phyloP scores from a whole-genome alignment of 768 basidiomycete genomes.

The Sarcodon sp. region DNA sequence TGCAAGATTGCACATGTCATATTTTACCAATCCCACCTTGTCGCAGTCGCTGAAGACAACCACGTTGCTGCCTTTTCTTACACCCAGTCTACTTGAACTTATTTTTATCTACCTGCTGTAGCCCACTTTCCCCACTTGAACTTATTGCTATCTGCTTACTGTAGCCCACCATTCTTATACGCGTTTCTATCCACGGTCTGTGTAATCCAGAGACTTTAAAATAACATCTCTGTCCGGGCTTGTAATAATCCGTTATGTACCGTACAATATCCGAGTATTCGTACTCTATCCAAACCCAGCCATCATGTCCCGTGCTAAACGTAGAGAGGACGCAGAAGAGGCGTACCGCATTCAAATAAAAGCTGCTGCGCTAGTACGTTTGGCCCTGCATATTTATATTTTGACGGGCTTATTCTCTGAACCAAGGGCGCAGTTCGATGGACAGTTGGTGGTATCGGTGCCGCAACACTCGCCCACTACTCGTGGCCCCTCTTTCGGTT shows the following conservation, averaged over 20 bases:
- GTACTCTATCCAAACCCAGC: no score
- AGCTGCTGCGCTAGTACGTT: conserved; percentile 24
- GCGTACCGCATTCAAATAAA: conserved; percentile 48
- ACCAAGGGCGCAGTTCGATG: conserved; percentile 40
- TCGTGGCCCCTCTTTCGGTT: conserved; percentile 67
- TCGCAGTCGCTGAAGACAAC: conserved; percentile 26
- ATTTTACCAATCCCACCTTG: conserved; percentile 17
- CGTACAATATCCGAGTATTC: no score
- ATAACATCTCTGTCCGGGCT: no score
- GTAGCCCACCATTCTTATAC: no score
- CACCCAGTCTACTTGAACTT: background rate
- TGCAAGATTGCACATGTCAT: conserved; percentile 25
- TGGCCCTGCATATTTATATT: conserved; percentile 4
- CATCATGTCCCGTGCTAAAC: conserved; percentile 10
- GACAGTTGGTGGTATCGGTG: conserved; percentile 43
- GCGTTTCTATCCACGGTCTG: no score
- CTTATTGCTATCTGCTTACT: no score
- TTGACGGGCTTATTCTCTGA: background rate
- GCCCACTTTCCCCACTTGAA: no score
- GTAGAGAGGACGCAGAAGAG: conserved; percentile 39
- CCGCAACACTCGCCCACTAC: conserved; percentile 50
- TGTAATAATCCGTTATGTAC: no score
- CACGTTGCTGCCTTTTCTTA: conserved; percentile 19
- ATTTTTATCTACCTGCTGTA: no score
- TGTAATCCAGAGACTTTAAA: no score